Evolutionary conservation across 2,329 filamentous ascomycete species (phyloP).

Genomic region (Fusarium armeniacum): DNA sequence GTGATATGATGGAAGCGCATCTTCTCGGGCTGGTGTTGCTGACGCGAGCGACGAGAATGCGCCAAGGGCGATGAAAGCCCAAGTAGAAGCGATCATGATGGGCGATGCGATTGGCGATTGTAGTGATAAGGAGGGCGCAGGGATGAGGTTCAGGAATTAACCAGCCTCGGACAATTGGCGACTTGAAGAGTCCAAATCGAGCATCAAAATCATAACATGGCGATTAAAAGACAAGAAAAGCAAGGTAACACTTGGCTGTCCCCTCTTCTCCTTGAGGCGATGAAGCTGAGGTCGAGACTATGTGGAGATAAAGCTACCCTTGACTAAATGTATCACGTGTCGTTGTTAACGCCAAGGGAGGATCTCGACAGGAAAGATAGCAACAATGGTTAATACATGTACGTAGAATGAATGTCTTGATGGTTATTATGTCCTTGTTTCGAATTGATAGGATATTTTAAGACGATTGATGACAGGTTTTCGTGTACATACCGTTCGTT

Average conservation of each 20-base stretch:
- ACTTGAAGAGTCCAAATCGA: constrained; percentile 23
- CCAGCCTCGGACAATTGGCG: constrained; percentile 20
- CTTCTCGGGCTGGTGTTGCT: constrained; percentile 53
- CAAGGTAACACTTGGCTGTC: not conserved
- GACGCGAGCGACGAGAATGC: constrained; percentile 49
- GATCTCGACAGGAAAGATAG: not conserved
- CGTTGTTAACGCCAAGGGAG: constrained; percentile 16
- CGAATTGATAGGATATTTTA: not conserved
- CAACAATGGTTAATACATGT: not conserved
- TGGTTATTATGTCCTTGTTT: not conserved
- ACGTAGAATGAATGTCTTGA: too few relatives aligned
- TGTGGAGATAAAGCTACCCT: constrained; percentile 50
- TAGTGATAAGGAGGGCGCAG: constrained; percentile 8
- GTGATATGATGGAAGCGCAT: constrained; percentile 71
- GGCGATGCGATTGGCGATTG: not conserved
- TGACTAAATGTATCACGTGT: constrained; percentile 46
- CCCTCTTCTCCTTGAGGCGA: not conserved
- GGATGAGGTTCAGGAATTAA: not conserved
- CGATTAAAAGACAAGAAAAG: constrained; percentile 15
- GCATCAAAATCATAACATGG: constrained; percentile 40
- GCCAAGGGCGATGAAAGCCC: constrained; percentile 41
- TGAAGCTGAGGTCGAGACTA: constrained; percentile 18
- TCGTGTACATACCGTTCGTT: not conserved
- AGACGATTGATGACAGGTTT: not conserved
- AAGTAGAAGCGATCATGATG: constrained; percentile 40